Percentiles rank a stretch among this genome's conserved stretches.
phyloP scores from a whole-genome alignment of 2,329 filamentous ascomycete species.

The Diplodia seriata region DNA sequence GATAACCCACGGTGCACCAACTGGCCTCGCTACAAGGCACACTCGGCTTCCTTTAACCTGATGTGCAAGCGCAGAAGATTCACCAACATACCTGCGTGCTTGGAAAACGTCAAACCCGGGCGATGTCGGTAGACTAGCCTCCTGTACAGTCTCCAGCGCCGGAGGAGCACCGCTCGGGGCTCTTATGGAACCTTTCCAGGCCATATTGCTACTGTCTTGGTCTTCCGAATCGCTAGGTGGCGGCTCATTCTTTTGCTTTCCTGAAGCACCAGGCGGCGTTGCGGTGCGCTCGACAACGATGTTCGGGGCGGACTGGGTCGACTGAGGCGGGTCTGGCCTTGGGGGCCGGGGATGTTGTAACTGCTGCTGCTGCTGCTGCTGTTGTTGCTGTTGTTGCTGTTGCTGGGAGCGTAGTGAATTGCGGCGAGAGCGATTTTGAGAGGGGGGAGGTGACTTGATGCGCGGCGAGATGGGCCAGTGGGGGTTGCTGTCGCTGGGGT shows the following conservation, averaged over 20 bases:
- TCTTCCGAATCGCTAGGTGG: slow-evolving; percentile 46
- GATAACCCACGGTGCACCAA: not conserved
- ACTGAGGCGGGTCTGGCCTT: slow-evolving; percentile 21
- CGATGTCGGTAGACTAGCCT: slow-evolving; percentile 77
- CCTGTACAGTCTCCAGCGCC: slow-evolving; percentile 87
- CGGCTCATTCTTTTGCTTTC: slow-evolving; percentile 40
- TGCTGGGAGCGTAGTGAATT: slow-evolving; percentile 48
- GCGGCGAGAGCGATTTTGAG: slow-evolving; percentile 50
- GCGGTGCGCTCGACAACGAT: slow-evolving; percentile 52
- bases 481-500: slow-evolving; percentile 58
- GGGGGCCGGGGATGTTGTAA: slow-evolving; percentile 35
- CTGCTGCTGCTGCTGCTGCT: slow-evolving; percentile 15
- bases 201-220: slow-evolving; percentile 44
- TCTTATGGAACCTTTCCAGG: slow-evolving; percentile 54
- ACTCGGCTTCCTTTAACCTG: not conserved
- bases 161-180: slow-evolving; percentile 64
- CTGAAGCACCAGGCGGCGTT: slow-evolving; percentile 40
- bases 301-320: slow-evolving; percentile 46
- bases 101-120: slow-evolving; percentile 58
- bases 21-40: not conserved
- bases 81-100: slow-evolving; percentile 35
- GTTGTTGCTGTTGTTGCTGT: slow-evolving; percentile 47
- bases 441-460: slow-evolving; percentile 76
- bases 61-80: not conserved
- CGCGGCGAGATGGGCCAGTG: slow-evolving; percentile 81